Percentiles rank a stretch among this genome's conserved stretches.
Conservation (phyloP, 768 basidiomycete species). For the Serendipita sp. region DNA sequence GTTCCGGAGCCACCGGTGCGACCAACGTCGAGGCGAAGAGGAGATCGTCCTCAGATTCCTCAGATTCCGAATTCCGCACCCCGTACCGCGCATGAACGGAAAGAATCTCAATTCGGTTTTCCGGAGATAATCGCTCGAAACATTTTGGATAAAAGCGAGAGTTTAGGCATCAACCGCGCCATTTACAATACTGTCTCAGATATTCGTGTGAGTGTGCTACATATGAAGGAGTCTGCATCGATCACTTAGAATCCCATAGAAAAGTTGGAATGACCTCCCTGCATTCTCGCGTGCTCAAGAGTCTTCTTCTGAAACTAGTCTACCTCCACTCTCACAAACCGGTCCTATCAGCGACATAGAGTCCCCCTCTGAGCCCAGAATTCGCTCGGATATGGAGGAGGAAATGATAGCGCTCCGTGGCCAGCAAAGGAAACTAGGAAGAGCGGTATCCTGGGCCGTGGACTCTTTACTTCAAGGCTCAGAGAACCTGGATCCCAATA, state of each 20-base stretch:
- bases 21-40: background rate
- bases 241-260: slow-evolving; percentile 25
- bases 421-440: slow-evolving; percentile 48
- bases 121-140: slow-evolving; percentile 60
- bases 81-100: background rate
- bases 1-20: slow-evolving; percentile 32
- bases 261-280: slow-evolving; percentile 73
- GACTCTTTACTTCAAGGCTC: slow-evolving; percentile 45
- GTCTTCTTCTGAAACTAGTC: slow-evolving; percentile 9
- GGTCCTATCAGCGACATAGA: slow-evolving; percentile 26
- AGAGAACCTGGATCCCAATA: slow-evolving; percentile 27
- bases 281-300: slow-evolving; percentile 44
- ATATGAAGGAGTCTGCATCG: background rate
- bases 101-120: slow-evolving; percentile 22
- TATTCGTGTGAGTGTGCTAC: slow-evolving; percentile 35
- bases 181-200: slow-evolving; percentile 67
- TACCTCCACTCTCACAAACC: slow-evolving; percentile 26
- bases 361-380: slow-evolving; percentile 44
- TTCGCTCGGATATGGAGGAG: slow-evolving; percentile 53
- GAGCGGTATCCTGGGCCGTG: slow-evolving; percentile 58
- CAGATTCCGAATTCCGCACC: background rate
- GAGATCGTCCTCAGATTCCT: background rate
- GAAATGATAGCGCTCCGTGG: slow-evolving; percentile 37
- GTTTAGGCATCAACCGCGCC: slow-evolving; percentile 69
- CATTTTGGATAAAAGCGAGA: slow-evolving; percentile 59